A percentile compares a stretch with the other conserved stretches of the same genome.
Conservation (phyloP, 345 rosid species). For the Acer yangbiense region DNA sequence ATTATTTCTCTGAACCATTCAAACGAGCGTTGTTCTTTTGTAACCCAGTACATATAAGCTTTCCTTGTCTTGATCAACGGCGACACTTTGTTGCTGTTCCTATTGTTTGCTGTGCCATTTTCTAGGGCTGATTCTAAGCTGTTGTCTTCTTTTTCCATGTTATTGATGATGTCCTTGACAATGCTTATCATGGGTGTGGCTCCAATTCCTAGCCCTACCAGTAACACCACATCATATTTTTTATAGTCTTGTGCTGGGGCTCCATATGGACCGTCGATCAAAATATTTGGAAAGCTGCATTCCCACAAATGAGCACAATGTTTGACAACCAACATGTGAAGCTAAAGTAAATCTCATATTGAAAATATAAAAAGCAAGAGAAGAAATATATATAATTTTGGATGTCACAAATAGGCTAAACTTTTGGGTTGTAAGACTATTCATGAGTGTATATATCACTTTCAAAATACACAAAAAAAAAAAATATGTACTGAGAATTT, state of each 20-base stretch:
- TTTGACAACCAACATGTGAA: too few relatives aligned
- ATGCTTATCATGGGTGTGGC: constrained; percentile 96
- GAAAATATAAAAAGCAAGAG: too few relatives aligned
- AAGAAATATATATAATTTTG: too few relatives aligned
- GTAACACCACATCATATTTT: constrained; percentile 79
- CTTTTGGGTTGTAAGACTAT: too few relatives aligned
- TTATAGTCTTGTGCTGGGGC: constrained; percentile 95
- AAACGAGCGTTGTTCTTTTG: constrained; percentile 87
- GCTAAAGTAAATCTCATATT: too few relatives aligned
- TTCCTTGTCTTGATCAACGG: constrained; percentile 54
- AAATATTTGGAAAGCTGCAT: constrained; percentile 67
- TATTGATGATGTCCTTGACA: constrained; percentile 84
- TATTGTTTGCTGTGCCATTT: background rate
- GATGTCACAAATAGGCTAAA: too few relatives aligned
- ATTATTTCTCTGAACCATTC: constrained; percentile 95
- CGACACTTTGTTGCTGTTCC: constrained; percentile 22
- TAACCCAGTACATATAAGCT: constrained; percentile 94
- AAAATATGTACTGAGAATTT: too few relatives aligned
- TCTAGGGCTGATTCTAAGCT: constrained; percentile 21
- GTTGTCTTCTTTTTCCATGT: constrained; percentile 44
- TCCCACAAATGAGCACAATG: background rate
- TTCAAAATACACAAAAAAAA: too few relatives aligned
- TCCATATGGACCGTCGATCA: constrained; percentile 91
- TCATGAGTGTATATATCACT: too few relatives aligned
- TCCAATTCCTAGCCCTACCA: constrained; percentile 90